Evolutionary conservation across 2,329 filamentous ascomycete genomes (phyloP).

Genomic region (Botryotinia convoluta): DNA sequence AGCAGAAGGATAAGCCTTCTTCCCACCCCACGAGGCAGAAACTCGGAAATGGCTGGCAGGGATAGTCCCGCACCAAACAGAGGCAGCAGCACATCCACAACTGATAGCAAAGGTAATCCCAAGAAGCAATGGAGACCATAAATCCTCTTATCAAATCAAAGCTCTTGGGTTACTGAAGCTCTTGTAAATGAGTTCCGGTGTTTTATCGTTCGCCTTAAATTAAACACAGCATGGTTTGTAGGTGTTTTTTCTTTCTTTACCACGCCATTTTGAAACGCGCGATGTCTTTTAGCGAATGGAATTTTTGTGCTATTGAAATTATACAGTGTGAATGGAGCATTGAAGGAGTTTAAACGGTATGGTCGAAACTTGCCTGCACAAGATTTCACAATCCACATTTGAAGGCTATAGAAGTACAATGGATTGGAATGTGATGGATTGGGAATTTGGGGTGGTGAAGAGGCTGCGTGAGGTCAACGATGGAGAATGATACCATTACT

Average conservation of each 20-base stretch:
- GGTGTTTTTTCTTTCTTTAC: slow-evolving; percentile 6
- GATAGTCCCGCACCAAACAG: slow-evolving; percentile 47
- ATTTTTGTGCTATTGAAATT: slow-evolving; percentile 10
- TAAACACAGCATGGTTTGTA: slow-evolving; percentile 8
- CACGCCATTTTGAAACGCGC: slow-evolving; percentile 12
- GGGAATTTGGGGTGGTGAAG: not conserved
- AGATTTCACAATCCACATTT: slow-evolving; percentile 15
- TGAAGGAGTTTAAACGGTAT: slow-evolving; percentile 12
- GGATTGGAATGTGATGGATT: not conserved
- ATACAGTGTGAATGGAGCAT: slow-evolving; percentile 12
- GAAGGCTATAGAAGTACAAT: not conserved
- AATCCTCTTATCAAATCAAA: not conserved
- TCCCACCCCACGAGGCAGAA: slow-evolving; percentile 43
- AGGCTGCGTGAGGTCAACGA: not conserved
- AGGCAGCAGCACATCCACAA: slow-evolving; percentile 28
- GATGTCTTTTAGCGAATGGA: slow-evolving; percentile 18
- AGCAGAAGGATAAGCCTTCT: slow-evolving; percentile 54
- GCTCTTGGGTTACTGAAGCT: not conserved
- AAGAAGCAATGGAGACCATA: slow-evolving; percentile 32
- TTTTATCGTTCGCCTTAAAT: slow-evolving; percentile 5
- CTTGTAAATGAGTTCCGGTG: not conserved
- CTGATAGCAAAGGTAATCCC: slow-evolving; percentile 31
- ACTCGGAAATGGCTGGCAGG: slow-evolving; percentile 43
- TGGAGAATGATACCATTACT: slow-evolving; percentile 21
- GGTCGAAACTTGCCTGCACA: slow-evolving; percentile 9